Conservation (phyloP, 1,139 yeast genomes). For the Scheffersomyces insectosa region DNA sequence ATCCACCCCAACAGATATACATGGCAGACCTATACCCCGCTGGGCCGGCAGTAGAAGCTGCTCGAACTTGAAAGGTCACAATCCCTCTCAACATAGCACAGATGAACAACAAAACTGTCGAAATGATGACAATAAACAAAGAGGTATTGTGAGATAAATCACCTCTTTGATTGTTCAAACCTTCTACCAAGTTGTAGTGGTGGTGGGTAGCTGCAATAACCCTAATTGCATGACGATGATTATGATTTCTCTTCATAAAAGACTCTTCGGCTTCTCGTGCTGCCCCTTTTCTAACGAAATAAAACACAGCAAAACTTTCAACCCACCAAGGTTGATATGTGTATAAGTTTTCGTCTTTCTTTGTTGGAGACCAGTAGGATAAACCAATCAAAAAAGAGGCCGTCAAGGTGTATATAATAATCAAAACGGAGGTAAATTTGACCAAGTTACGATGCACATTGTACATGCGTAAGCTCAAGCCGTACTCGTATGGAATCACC, state of each 20-base stretch:
- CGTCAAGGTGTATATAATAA: conserved; percentile 58
- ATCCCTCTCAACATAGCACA: conserved; percentile 62
- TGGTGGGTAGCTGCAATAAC: conserved; percentile 51
- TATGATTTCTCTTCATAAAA: conserved; percentile 50
- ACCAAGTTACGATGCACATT: conserved; percentile 56
- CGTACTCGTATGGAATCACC: conserved; percentile 61
- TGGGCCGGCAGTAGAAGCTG: conserved; percentile 17
- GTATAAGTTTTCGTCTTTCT: conserved; percentile 51
- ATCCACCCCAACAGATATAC: conserved; percentile 68
- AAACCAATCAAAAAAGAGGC: conserved; percentile 50
- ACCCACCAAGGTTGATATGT: conserved; percentile 84
- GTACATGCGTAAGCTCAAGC: conserved; percentile 47
- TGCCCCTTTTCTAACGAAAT: conserved; percentile 54
- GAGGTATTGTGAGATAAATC: conserved; percentile 51
- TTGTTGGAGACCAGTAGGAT: conserved; percentile 60
- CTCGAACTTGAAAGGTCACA: conserved; percentile 44
- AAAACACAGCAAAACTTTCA: conserved; percentile 56
- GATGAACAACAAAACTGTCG: conserved; percentile 56
- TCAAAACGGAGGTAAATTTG: conserved; percentile 57
- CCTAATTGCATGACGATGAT: conserved; percentile 52
- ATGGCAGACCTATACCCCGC: conserved; percentile 49
- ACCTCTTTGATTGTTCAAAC: conserved; percentile 45
- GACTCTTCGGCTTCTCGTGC: conserved; percentile 49
- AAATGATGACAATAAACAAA: conserved; percentile 46
- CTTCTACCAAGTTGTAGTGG: conserved; percentile 45